phyloP scores from a whole-genome alignment of 2,329 filamentous ascomycete genomes.

The Teratosphaeria nubilosa region DNA sequence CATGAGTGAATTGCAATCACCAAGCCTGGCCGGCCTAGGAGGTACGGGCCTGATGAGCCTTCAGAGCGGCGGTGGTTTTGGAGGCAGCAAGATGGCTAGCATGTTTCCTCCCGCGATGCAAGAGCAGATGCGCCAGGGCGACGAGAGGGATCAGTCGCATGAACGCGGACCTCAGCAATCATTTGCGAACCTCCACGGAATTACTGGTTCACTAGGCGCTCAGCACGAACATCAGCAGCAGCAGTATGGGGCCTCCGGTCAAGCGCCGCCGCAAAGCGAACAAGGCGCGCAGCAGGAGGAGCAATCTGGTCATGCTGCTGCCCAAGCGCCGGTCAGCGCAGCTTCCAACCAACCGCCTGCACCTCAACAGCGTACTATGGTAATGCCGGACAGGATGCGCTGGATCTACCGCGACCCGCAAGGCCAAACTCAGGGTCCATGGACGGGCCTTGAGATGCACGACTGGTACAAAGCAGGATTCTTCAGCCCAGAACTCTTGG shows the following conservation, averaged over 20 bases:
- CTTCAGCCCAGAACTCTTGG: constrained; percentile 86
- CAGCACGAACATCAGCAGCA: constrained; percentile 11
- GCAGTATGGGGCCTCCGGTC: constrained; percentile 9
- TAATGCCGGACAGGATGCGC: constrained; percentile 97
- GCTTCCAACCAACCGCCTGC: constrained; percentile 58
- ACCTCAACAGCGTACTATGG: constrained; percentile 75
- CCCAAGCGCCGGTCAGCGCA: constrained; percentile 29
- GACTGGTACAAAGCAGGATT: constrained; percentile 99
- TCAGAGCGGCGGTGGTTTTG: constrained; percentile 42
- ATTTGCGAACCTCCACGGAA: constrained; percentile 32
- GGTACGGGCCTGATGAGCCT: constrained; percentile 56
- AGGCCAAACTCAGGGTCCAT: constrained; percentile 84
- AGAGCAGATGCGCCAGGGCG: constrained; percentile 64
- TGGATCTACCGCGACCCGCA: constrained; percentile 98
- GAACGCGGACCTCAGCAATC: constrained; percentile 32
- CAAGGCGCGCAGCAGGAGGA: constrained; percentile 8
- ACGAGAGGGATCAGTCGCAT: constrained; percentile 40
- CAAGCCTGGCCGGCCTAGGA: constrained; percentile 56
- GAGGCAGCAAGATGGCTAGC: constrained; percentile 41
- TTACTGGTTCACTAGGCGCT: constrained; percentile 45
- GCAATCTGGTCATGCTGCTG: constrained; percentile 9
- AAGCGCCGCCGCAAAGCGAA: constrained; percentile 12
- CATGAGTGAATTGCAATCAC: constrained; percentile 69
- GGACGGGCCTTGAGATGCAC: constrained; percentile 96
- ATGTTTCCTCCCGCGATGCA: constrained; percentile 90